Percentiles rank a stretch among this genome's conserved stretches.
These are phyloP conservation scores for Limonomyces culmigenus DNA, from an alignment of 1,284 basidiomycete genomes.

Conservation along the genomic window DNA sequence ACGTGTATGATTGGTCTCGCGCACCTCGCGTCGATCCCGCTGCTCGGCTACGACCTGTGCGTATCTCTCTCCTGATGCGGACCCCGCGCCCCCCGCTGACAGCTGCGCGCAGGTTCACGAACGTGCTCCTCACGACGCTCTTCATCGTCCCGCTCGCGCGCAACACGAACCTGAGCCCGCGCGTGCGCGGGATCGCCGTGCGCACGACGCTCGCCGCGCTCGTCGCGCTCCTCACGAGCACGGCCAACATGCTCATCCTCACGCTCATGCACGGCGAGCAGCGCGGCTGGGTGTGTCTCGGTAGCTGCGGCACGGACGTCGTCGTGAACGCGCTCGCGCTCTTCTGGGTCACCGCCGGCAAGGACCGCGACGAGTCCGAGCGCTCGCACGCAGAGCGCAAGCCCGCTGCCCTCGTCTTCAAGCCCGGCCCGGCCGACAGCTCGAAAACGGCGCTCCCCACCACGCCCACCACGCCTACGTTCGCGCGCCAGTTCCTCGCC, in stretches of 20 bases:
- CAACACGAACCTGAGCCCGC: constrained; percentile 16
- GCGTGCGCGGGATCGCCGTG: constrained; percentile 19
- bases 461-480: too few species aligned
- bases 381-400: too few species aligned
- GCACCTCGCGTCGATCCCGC: constrained; percentile 19
- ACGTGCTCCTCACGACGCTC: constrained; percentile 23
- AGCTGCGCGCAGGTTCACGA: constrained; percentile 16
- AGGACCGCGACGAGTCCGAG: too few species aligned
- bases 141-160: constrained; percentile 29
- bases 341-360: constrained; percentile 4
- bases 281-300: constrained; percentile 36
- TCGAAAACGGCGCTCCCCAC: too few species aligned
- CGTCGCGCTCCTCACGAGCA: constrained; percentile 23
- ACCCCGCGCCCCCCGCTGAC: constrained; percentile 1
- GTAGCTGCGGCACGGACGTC: constrained; percentile 32
- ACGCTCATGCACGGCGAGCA: constrained; percentile 29
- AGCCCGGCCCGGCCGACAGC: background rate
- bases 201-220: constrained; percentile 25
- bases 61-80: constrained; percentile 7
- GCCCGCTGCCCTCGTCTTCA: background rate
- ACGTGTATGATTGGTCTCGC: constrained; percentile 27
- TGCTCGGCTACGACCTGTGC: constrained; percentile 24
- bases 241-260: constrained; percentile 30
- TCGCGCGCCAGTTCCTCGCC: too few species aligned
- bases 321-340: constrained; percentile 3